Evolutionary conservation across 371 early-diverging fungal genomes (phyloP).

Genomic region (Racocetra persica): DNA sequence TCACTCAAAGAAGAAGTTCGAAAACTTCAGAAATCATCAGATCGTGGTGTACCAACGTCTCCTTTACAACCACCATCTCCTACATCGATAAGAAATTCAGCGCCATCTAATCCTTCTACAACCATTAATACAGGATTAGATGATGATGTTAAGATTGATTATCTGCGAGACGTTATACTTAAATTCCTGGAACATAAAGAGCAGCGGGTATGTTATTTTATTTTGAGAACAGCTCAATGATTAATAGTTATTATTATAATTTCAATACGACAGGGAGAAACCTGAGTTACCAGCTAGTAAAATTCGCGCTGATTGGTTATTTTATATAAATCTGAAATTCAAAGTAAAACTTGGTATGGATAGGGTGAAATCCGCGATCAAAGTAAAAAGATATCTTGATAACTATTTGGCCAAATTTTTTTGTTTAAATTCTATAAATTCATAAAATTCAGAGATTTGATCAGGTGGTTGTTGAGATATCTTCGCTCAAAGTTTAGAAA

Average conservation of each 20-base stretch:
- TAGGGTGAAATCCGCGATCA: too few relatives aligned
- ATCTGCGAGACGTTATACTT: conserved; percentile 82
- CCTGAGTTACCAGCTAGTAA: too few relatives aligned
- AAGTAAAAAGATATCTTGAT: too few relatives aligned
- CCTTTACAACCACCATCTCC: conserved; percentile 45
- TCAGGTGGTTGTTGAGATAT: too few relatives aligned
- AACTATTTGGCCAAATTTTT: too few relatives aligned
- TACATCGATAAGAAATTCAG: conserved; percentile 46
- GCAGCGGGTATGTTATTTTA: conserved; percentile 59
- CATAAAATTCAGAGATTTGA: too few relatives aligned
- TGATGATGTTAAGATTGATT: conserved; percentile 80
- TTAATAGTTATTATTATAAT: not conserved
- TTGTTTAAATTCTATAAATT: too few relatives aligned
- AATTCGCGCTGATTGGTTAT: too few relatives aligned
- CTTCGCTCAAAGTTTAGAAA: too few relatives aligned
- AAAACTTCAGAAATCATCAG: conserved; percentile 38
- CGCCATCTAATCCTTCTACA: conserved; percentile 23
- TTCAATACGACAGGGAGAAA: too few relatives aligned
- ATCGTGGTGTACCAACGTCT: conserved; percentile 29
- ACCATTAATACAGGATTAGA: conserved; percentile 47
- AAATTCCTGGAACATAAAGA: conserved; percentile 86
- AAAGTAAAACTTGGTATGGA: too few relatives aligned
- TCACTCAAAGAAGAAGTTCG: conserved; percentile 68
- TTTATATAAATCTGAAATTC: too few relatives aligned
- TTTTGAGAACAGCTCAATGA: not conserved